These are phyloP conservation scores for Botrytis sinoallii DNA, from an alignment of 2,329 filamentous ascomycete genomes.

Conservation along the genomic window DNA sequence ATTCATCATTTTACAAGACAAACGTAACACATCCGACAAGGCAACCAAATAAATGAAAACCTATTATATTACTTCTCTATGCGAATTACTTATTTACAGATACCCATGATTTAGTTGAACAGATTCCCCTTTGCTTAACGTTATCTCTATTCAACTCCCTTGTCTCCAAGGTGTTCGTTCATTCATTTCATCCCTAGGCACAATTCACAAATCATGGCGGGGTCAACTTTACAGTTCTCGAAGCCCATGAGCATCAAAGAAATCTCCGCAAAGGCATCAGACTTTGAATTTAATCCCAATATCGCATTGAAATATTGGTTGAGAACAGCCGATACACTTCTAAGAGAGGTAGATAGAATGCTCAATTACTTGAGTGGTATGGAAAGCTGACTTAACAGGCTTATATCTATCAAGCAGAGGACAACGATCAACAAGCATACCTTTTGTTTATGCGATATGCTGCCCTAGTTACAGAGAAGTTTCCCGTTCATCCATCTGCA, in stretches of 20 bases:
- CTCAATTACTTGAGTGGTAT: not conserved
- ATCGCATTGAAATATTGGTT: slow-evolving; percentile 80
- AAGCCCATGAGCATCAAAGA: slow-evolving; percentile 71
- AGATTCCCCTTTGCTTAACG: not conserved
- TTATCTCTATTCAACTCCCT: not conserved
- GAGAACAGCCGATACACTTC: slow-evolving; percentile 72
- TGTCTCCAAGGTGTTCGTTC: not conserved
- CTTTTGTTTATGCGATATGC: slow-evolving; percentile 89
- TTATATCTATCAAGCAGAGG: slow-evolving; percentile 78
- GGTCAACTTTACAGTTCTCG: slow-evolving; percentile 28
- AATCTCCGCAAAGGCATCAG: slow-evolving; percentile 70
- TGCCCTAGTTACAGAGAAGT: slow-evolving; percentile 72
- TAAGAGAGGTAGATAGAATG: slow-evolving; percentile 65
- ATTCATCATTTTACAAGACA: not conserved
- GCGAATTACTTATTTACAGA: not conserved
- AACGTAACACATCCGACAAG: not conserved
- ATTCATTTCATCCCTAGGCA: not conserved
- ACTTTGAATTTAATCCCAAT: slow-evolving; percentile 75
- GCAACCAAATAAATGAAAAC: not conserved
- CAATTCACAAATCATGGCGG: slow-evolving; percentile 32
- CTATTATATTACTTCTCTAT: not conserved
- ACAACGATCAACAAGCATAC: slow-evolving; percentile 84
- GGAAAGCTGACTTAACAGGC: slow-evolving; percentile 53
- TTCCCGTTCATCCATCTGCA: slow-evolving; percentile 73
- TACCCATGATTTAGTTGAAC: not conserved